Conservation (phyloP, 73 alveolate species). For the Paramecium octaurelia region DNA sequence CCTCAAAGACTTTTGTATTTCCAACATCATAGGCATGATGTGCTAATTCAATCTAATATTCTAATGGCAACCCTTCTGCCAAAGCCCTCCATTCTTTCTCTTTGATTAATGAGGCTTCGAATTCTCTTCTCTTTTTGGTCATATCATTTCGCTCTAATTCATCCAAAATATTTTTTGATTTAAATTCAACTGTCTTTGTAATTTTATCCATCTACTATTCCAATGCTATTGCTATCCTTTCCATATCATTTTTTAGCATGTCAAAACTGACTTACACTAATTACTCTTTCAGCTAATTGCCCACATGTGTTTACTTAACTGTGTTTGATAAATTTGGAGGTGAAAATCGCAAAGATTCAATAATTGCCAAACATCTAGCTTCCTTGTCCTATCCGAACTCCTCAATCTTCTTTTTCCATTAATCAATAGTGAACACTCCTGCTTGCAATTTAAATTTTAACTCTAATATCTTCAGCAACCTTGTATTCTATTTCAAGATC, state of each 20-base stretch:
- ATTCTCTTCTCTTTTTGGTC: conserved; percentile 83
- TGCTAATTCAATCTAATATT: conserved; percentile 89
- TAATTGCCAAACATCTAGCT: conserved; percentile 71
- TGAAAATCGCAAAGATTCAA: conserved; percentile 80
- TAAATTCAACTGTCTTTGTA: conserved; percentile 76
- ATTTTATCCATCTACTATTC: conserved; percentile 84
- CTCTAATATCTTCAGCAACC: conserved; percentile 83
- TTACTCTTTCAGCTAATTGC: conserved; percentile 71
- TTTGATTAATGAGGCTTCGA: conserved; percentile 84
- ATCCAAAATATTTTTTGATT: conserved; percentile 69
- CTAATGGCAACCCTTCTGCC: conserved; percentile 88
- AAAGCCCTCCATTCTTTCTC: conserved; percentile 91
- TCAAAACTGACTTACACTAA: conserved; percentile 78
- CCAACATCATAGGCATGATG: conserved; percentile 85
- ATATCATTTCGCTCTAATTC: conserved; percentile 87
- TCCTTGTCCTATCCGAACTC: conserved; percentile 80
- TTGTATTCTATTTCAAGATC: conserved; percentile 77
- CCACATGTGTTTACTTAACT: conserved; percentile 74
- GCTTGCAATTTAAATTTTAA: conserved; percentile 88
- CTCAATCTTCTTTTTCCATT: conserved; percentile 97
- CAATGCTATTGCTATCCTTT: conserved; percentile 84
- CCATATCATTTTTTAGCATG: conserved; percentile 87
- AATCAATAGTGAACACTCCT: conserved; percentile 89
- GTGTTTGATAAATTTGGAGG: conserved; percentile 76
- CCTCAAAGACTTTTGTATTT: conserved; percentile 42